A percentile compares a stretch with the other conserved stretches of the same genome.
Conservation (phyloP, 306 rosid species). For the Prunus salicina region DNA sequence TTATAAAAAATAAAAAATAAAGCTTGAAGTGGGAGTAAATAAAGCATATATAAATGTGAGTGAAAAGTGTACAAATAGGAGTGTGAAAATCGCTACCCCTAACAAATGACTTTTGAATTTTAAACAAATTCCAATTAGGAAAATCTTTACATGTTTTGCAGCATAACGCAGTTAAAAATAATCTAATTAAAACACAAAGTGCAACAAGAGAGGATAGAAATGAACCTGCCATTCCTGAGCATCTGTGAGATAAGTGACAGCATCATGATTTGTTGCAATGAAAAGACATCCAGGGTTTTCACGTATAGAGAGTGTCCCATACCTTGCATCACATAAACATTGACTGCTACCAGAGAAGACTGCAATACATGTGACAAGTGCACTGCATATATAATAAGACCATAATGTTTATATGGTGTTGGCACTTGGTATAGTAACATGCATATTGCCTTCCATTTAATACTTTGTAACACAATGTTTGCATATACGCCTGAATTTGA, state of each 20-base stretch:
- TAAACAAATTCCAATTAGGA: not conserved
- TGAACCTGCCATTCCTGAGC: conserved; percentile 99
- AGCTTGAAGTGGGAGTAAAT: too few species aligned
- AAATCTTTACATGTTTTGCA: not conserved
- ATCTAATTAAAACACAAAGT: not conserved
- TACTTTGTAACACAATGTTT: too few species aligned
- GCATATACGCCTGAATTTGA: not conserved
- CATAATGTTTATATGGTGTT: too few species aligned
- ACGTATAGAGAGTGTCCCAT: conserved; percentile 87
- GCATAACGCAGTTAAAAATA: not conserved
- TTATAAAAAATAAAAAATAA: too few species aligned
- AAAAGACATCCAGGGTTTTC: conserved; percentile 97
- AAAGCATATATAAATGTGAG: not conserved
- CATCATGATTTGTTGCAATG: conserved; percentile 95
- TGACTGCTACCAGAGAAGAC: not conserved
- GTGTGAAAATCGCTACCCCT: not conserved
- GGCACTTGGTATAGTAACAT: too few species aligned
- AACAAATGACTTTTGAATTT: not conserved
- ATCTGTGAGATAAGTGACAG: conserved; percentile 98
- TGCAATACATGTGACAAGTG: not conserved
- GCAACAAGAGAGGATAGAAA: conserved; percentile 20
- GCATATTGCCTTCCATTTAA: too few species aligned
- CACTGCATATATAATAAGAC: too few species aligned
- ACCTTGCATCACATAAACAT: conserved; percentile 42
- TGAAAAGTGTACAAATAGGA: not conserved